Evolutionary conservation across 179 eudicot species (phyloP), one percentile per base, ranked within the genome.

Genomic region (Corrigiola litoralis): DNA sequence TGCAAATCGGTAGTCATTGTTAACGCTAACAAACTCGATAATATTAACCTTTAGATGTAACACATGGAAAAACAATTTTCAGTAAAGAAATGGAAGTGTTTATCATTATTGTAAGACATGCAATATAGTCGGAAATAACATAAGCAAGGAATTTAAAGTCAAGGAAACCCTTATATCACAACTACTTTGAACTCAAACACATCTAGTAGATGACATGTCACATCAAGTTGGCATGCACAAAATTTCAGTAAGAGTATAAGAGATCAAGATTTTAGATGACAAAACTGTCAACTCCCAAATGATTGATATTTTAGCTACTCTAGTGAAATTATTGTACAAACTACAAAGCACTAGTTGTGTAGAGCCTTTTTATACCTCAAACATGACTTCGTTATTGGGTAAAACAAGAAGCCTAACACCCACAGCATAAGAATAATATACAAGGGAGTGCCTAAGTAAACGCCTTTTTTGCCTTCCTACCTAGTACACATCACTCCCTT

Each of bases 1-100:
- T 92, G 63, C 69, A 77, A 63, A 14, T 21, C 37, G 17, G 61
- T 34, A 80, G 4, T 47, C 29, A 49, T 20, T 17, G 27, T 69
- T 63, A 76, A 66, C 60, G 47, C 52, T 32, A 33, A 23, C n/a
- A 61, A 28, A 41, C 34, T 49, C 40, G 33, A 18, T 11, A 52
- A 37, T 23, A 60, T 11, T 13, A 31, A 66, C 62, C 38, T 44
- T 20, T 17, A 21, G 25, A 60, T 27, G 42, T 8, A 25, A 29
- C 2, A 63, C 5, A 12, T 37, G 8, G 38, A 50, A 56, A 38
- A 53, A 45, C 5, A 73, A 29, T 44, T 9, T 45, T 48, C 41
- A 25, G 28, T 24, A 29, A 33, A 24, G 17, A 63, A 44, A 27
- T 9, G 29, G 21, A 24, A 16, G 4, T 1, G 44, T 3, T 10